phyloP scores from a whole-genome alignment of 1,284 basidiomycete species.

The Calocybe gambosa region DNA sequence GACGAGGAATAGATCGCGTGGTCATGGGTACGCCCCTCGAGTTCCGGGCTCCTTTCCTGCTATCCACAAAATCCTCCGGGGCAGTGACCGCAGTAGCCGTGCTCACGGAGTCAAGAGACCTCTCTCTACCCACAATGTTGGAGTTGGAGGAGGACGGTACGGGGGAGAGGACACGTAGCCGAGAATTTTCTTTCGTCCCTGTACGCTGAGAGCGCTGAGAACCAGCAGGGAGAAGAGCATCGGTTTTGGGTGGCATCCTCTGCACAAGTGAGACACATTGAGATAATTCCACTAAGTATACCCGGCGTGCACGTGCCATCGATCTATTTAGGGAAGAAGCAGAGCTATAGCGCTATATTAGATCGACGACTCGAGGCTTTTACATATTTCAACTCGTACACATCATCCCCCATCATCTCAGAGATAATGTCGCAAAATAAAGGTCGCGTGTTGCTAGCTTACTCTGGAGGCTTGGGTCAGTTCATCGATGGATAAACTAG shows the following conservation, averaged over 20 bases:
- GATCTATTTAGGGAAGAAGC: no score
- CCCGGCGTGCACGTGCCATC: no score
- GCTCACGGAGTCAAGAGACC: slow-evolving; percentile 15
- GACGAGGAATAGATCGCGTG: neutral
- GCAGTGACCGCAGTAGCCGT: slow-evolving; percentile 12
- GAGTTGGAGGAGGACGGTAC: neutral
- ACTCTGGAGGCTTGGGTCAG: slow-evolving; percentile 96
- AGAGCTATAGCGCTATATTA: slow-evolving; percentile 1
- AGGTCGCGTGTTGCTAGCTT: slow-evolving; percentile 89
- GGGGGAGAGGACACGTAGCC: neutral
- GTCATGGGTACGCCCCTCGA: no score
- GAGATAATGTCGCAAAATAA: slow-evolving; percentile 20
- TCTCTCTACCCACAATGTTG: slow-evolving; percentile 20
- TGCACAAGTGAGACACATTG: no score
- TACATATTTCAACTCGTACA: no score
- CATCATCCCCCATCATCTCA: slow-evolving; percentile 1
- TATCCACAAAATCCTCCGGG: slow-evolving; percentile 9
- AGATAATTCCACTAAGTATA: no score
- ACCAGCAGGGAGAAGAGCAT: neutral
- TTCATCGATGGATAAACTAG: slow-evolving; percentile 15
- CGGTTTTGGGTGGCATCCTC: slow-evolving; percentile 3
- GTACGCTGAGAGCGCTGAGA: neutral
- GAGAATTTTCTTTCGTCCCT: slow-evolving; percentile 2
- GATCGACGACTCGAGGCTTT: neutral
- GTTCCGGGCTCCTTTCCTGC: neutral